Conservation (phyloP, 768 basidiomycete genomes). For the Termitomyces sp. region DNA sequence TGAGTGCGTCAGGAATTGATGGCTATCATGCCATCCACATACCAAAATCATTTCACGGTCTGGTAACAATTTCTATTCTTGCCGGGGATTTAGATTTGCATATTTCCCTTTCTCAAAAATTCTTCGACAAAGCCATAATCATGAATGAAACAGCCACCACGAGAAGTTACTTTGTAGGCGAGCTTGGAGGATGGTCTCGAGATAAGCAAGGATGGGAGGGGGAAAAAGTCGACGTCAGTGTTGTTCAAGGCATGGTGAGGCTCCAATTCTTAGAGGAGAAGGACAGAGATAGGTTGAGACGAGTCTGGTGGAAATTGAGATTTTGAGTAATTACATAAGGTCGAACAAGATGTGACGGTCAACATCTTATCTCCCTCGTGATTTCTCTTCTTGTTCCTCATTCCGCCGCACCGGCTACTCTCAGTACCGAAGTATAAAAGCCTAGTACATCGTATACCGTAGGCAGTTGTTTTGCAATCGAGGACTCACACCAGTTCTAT, state of each 20-base stretch:
- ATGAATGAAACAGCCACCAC: constrained; percentile 27
- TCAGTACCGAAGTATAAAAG: too few species aligned
- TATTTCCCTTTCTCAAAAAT: constrained; percentile 25
- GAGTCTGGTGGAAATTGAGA: constrained; percentile 14
- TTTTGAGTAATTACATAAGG: not conserved
- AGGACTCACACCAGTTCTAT: too few species aligned
- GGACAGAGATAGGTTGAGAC: constrained; percentile 16
- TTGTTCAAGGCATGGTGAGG: constrained; percentile 18
- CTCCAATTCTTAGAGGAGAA: constrained; percentile 19
- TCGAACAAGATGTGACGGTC: not conserved
- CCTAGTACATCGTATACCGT: too few species aligned
- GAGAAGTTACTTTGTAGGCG: constrained; percentile 30
- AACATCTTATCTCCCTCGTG: too few species aligned
- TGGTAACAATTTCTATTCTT: constrained; percentile 29
- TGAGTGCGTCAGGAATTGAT: constrained; percentile 23
- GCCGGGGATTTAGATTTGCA: constrained; percentile 32
- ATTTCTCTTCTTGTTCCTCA: too few species aligned
- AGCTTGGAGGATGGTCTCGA: constrained; percentile 18
- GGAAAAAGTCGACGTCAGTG: constrained; percentile 17
- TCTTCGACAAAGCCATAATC: constrained; percentile 23
- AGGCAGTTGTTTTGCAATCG: too few species aligned
- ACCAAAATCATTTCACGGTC: constrained; percentile 37
- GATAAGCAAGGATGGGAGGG: constrained; percentile 20
- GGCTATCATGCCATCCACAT: constrained; percentile 30
- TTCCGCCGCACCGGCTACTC: too few species aligned